A percentile compares a stretch with the other conserved stretches of the same genome.
Evolutionary conservation across 148 eudicot species (phyloP).

Genomic region (Silene uniflora): DNA sequence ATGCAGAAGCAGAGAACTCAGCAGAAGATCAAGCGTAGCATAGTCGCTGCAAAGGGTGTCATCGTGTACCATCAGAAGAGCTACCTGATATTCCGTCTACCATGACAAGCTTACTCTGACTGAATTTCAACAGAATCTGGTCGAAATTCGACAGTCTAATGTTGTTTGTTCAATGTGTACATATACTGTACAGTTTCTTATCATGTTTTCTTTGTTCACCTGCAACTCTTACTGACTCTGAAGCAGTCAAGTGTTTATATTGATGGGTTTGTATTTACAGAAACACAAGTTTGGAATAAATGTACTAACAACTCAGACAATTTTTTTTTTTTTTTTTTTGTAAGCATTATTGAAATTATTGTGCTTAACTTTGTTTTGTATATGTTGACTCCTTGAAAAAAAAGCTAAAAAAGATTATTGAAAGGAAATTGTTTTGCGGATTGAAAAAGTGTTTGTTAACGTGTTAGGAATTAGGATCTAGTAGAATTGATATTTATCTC

Average conservation of each 20-base stretch:
- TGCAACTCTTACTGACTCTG: constrained; percentile 3
- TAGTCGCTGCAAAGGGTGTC: neutral
- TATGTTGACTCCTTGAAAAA: no score
- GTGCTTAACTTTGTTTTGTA: neutral
- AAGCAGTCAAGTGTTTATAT: neutral
- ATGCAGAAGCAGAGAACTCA: constrained; percentile 26
- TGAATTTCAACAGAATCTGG: neutral
- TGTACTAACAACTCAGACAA: neutral
- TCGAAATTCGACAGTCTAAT: constrained; percentile 3
- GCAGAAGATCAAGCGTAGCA: constrained; percentile 18
- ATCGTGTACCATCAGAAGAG: constrained; percentile 8
- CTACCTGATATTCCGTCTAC: neutral
- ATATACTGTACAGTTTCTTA: constrained; percentile 17
- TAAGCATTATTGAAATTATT: neutral
- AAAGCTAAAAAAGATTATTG: no score
- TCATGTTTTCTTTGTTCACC: neutral
- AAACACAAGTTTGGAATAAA: neutral
- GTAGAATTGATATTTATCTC: no score
- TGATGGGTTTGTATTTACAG: neutral
- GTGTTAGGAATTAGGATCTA: no score
- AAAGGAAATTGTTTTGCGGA: no score
- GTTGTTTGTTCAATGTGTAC: constrained; percentile 25
- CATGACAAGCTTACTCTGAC: constrained; percentile 6
- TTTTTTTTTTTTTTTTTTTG: neutral
- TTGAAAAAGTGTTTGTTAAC: no score